Evolutionary conservation across 106 monocot genomes (phyloP), one percentile per base, ranked within the genome.

Genomic region (Acorus calamus): DNA sequence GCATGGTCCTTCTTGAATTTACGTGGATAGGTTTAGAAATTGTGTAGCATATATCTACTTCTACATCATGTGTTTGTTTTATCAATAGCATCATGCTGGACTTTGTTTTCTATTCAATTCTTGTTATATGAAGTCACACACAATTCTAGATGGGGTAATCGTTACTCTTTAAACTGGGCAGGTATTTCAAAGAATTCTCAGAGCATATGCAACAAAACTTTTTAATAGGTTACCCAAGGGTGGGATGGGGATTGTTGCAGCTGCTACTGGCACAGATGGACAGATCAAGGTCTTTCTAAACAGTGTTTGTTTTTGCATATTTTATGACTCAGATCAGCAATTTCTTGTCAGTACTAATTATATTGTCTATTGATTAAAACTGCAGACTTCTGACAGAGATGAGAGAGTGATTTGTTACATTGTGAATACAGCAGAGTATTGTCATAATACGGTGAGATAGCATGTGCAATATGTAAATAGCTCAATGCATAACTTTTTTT

Each of bases 371-470:
- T 73, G 13, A 8, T 51, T 55, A 53, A 47, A 11, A 68, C 47
- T 79, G 50, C 98, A 98, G 98, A 85, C 83, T 59, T 98, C 98
- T 55, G 92, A 98, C 54, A 78, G 85, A 78, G 98, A 92, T 71
- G 98, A 98, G 67, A 88, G 81, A 62, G 81, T 98, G 62, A 98
- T 98, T 77, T 98, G 98, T 68, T 92, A 98, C 71, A 92, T 98
- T 46, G 85, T 98, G 6, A 92, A 98, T 69, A 98, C 98, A 57
- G 87, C 98, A 52, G 98, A 98, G 63, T 98, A 98, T 71, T 98
- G 98, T 65, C 91, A 92, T 70, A 81, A 85, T 72, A 98, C 98
- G 57, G 98, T 98, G 11, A 79, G 79, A 76, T 73, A 14, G 6
- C 11, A 61, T 56, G 48, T 47, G 42, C 28, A 28, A 28, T 28